phyloP scores from a whole-genome alignment of 805 yeast species.

The Ogataea salicorniae region DNA sequence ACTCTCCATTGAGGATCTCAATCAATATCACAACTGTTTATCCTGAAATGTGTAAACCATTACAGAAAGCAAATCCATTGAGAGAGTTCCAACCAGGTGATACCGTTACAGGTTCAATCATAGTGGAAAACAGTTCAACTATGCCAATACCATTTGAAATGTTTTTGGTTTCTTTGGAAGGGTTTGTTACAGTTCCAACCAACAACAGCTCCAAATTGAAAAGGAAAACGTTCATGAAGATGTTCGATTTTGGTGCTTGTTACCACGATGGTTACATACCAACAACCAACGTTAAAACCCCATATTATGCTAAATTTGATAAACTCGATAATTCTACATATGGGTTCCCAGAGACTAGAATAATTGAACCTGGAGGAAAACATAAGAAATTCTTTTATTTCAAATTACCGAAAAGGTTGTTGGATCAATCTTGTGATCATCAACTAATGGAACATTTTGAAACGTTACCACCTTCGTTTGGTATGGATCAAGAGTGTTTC shows the following conservation, averaged over 20 bases:
- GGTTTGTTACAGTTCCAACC: slow-evolving; percentile 28
- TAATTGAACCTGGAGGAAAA: slow-evolving; percentile 40
- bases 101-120: slow-evolving; percentile 49
- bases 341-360: slow-evolving; percentile 38
- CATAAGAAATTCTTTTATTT: slow-evolving; percentile 56
- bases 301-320: slow-evolving; percentile 12
- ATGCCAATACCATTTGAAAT: slow-evolving; percentile 47
- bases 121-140: slow-evolving; percentile 35
- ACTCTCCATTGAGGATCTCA: slow-evolving; percentile 16
- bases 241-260: slow-evolving; percentile 44
- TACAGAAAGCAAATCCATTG: slow-evolving; percentile 28
- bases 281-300: slow-evolving; percentile 18
- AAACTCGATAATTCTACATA: slow-evolving; percentile 22
- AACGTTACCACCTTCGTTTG: slow-evolving; percentile 36
- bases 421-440: slow-evolving; percentile 47
- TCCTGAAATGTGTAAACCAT: slow-evolving; percentile 26
- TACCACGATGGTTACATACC: slow-evolving; percentile 37
- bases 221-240: slow-evolving; percentile 36
- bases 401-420: slow-evolving; percentile 44
- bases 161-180: slow-evolving; percentile 54
- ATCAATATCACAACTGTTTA: slow-evolving; percentile 37
- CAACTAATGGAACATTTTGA: slow-evolving; percentile 29
- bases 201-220: slow-evolving; percentile 3
- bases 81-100: slow-evolving; percentile 64
- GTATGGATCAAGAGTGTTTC: slow-evolving; percentile 28